Evolutionary conservation across 2,329 filamentous ascomycete genomes (phyloP), one percentile per base, ranked within the genome.

Genomic region (Penicillium sp.): DNA sequence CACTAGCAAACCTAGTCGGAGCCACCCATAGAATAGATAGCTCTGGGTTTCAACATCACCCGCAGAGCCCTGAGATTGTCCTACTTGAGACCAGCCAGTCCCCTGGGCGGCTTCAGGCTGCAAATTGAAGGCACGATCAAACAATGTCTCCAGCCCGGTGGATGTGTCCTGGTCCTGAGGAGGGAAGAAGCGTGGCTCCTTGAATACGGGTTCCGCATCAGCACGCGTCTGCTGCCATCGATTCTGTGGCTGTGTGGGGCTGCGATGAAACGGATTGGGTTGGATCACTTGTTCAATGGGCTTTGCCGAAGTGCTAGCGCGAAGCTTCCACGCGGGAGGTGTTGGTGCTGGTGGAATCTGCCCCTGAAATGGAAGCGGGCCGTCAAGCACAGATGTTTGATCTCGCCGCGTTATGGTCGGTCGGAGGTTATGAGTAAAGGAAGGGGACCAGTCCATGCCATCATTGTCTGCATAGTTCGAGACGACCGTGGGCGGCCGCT

Each of bases 401-500:
- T 66, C 60, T 36, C 65, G 63, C 31, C 62, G 60, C 27, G 61
- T 54, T n/a, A 65, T 53, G 42, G 41, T 68, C 28, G 67, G 66
- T 37, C 61, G 63, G 16, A 72, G 61, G 16, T 67, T 54, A 45
- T 69, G 63, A 34, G 72, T 66, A 34, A 61, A 53, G 30, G 74
- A 72, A n/a, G 75, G 75, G 29, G 72, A 73, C 75, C 75, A 78
- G 52, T 78, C 75, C 75, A 78, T 77, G 35, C 66, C 67, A 51
- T 76, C 73, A 14, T 58, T 61, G 41, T 72, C 71, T 4, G 68
- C 66, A 42, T 68, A 69, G 16, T 71, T 72, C 16, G 68, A 61
- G 39, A 63, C 62, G 42, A 70, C 63, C 29, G 62, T 49, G n/a
- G 56, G 53, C 41, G 58, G 50, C 19, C 56, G 48, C 28, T 56